Conservation (phyloP, 2,329 filamentous ascomycete species). For the Ophiostoma himal-ulmi region DNA sequence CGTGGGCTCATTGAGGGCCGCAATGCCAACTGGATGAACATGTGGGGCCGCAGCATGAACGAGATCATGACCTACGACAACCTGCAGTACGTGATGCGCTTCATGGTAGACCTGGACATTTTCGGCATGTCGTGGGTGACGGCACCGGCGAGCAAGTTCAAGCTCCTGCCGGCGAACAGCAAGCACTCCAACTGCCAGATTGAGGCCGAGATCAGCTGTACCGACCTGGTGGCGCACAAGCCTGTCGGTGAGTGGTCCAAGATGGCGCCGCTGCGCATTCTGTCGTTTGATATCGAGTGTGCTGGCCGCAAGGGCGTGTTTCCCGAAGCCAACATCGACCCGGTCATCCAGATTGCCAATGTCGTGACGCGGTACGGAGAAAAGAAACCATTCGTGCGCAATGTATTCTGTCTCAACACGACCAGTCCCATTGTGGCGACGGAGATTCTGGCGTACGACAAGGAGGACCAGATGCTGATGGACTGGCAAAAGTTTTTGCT, state of each 20-base stretch:
- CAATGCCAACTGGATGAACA: conserved; percentile 78
- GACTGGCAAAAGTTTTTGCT: conserved; percentile 87
- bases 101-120: conserved; percentile 96
- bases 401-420: conserved; percentile 90
- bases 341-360: conserved; percentile 97
- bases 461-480: conserved; percentile 84
- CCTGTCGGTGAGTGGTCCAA: conserved; percentile 94
- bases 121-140: conserved; percentile 98
- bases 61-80: conserved; percentile 90
- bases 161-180: conserved; percentile 58
- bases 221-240: conserved; percentile 77
- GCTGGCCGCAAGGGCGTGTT: conserved; percentile 97
- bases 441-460: conserved; percentile 75
- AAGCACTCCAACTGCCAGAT: conserved; percentile 94
- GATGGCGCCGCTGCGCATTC: conserved; percentile 85
- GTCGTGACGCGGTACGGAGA: conserved; percentile 93
- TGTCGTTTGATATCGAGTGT: conserved; percentile 98
- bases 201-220: conserved; percentile 78
- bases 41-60: conserved; percentile 65
- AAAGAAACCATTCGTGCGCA: conserved; percentile 88
- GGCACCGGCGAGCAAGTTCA: conserved; percentile 67
- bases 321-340: conserved; percentile 83
- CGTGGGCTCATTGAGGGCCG: conserved; percentile 69
- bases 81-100: conserved; percentile 88
- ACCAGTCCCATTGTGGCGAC: conserved; percentile 94